Percentiles rank a stretch among this genome's conserved stretches.
phyloP scores from a whole-genome alignment of 140 eudicot genomes.

The Bidens hawaiensis region DNA sequence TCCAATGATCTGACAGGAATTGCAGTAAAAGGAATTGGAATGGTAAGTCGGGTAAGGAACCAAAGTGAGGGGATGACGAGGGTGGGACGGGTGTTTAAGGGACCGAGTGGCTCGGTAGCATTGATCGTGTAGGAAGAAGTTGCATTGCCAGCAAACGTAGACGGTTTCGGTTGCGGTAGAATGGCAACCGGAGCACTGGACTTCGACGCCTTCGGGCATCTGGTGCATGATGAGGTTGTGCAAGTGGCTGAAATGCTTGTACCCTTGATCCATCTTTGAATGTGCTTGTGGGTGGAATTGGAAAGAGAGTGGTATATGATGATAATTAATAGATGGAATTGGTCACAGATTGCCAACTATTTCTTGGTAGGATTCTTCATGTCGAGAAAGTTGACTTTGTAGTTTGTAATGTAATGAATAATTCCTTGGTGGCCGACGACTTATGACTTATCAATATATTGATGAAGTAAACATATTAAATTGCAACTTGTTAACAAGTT shows the following conservation, averaged over 20 bases:
- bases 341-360: conserved; percentile 29
- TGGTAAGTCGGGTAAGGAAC: conserved; percentile 47
- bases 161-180: conserved; percentile 27
- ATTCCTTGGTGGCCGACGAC: conserved; percentile 14
- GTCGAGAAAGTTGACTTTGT: conserved; percentile 31
- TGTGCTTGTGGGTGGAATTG: conserved; percentile 12
- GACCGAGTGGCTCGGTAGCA: conserved; percentile 41
- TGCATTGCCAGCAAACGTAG: conserved; percentile 40
- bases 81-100: conserved; percentile 42
- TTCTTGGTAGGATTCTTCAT: conserved; percentile 12
- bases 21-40: conserved; percentile 40
- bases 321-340: conserved; percentile 20
- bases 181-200: conserved; percentile 43
- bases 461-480: not conserved
- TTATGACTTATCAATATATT: not conserved
- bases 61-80: conserved; percentile 40
- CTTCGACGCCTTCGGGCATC: conserved; percentile 26
- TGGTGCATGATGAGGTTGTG: conserved; percentile 38
- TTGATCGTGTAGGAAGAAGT: conserved; percentile 41
- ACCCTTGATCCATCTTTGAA: conserved; percentile 33
- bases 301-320: conserved; percentile 8
- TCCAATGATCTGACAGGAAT: conserved; percentile 38
- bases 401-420: conserved; percentile 1
- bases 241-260: conserved; percentile 48
- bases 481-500: no score